Percentiles rank a stretch among this genome's conserved stretches.
Evolutionary conservation across 768 basidiomycete genomes (phyloP).

Genomic region (Tulasnella sp.): DNA sequence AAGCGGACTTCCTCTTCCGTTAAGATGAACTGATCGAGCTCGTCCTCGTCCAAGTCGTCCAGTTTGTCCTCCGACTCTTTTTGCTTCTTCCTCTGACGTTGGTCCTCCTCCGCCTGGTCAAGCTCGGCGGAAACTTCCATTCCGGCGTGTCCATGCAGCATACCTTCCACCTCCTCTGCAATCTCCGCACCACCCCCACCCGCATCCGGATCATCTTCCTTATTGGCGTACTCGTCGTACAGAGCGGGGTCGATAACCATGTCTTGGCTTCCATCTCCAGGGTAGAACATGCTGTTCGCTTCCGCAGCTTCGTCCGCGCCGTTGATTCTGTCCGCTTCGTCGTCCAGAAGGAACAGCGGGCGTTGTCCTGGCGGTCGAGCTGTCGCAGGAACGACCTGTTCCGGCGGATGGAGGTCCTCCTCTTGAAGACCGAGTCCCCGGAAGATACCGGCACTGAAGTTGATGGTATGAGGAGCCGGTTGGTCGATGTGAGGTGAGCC

Average conservation of each 20-base stretch:
- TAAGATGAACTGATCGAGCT: slow-evolving; percentile 71
- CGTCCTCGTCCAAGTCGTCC: slow-evolving; percentile 71
- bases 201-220: slow-evolving; percentile 35
- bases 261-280: not conserved
- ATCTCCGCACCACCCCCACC: slow-evolving; percentile 31
- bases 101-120: slow-evolving; percentile 1
- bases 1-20: slow-evolving; percentile 75
- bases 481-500: not conserved
- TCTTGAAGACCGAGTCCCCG: slow-evolving; percentile 8
- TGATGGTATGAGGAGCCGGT: slow-evolving; percentile 1
- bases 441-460: slow-evolving; percentile 19
- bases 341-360: slow-evolving; percentile 22
- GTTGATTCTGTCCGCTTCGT: not conserved
- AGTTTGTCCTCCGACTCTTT: slow-evolving; percentile 24
- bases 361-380: not conserved
- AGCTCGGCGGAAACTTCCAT: slow-evolving; percentile 15
- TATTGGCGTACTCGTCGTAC: slow-evolving; percentile 30
- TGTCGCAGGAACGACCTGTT: not conserved
- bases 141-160: not conserved
- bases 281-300: slow-evolving; percentile 10
- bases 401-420: slow-evolving; percentile 12
- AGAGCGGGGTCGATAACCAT: slow-evolving; percentile 16
- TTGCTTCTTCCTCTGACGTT: slow-evolving; percentile 29
- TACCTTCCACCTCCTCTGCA: slow-evolving; percentile 15
- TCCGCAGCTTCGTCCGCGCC: not conserved